These are phyloP conservation scores for Mycena epipterygia DNA, from an alignment of 768 basidiomycete genomes.

Conservation along the genomic window DNA sequence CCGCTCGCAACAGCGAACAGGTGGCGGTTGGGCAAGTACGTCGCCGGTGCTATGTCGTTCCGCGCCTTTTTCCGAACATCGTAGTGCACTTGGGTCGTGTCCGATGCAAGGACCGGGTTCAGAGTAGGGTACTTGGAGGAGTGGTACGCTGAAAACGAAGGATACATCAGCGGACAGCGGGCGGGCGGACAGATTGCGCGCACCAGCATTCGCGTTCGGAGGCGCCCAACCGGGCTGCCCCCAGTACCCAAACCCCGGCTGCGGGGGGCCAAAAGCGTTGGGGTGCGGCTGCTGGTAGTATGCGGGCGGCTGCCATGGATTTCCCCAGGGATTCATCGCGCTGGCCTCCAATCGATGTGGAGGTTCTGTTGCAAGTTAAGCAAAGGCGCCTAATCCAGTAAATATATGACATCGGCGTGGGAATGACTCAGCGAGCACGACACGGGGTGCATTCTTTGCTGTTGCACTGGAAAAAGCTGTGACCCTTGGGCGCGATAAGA, in stretches of 20 bases:
- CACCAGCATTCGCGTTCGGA: constrained; percentile 15
- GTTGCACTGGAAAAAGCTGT: not conserved
- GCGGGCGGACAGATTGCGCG: not conserved
- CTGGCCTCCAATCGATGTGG: constrained; percentile 10
- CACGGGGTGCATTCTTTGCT: not conserved
- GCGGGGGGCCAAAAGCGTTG: constrained; percentile 3
- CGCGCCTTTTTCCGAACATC: constrained; percentile 61
- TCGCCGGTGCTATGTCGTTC: constrained; percentile 57
- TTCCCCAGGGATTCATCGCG: constrained; percentile 25
- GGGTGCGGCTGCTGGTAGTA: constrained; percentile 27
- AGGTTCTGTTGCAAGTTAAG: constrained; percentile 14
- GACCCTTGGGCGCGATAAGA: constrained; percentile 11
- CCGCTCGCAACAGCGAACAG: constrained; percentile 54
- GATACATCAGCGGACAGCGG: not conserved
- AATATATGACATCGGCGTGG: constrained; percentile 18
- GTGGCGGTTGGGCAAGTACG: constrained; percentile 54
- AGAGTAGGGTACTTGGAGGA: constrained; percentile 63
- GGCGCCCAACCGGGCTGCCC: constrained; percentile 31
- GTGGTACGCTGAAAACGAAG: constrained; percentile 29
- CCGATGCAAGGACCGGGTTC: constrained; percentile 67
- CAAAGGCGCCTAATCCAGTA: constrained; percentile 8
- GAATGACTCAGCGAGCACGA: constrained; percentile 29
- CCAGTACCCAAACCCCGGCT: constrained; percentile 22
- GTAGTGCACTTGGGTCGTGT: constrained; percentile 63
- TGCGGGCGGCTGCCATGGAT: constrained; percentile 21